Percentiles rank a stretch among this genome's conserved stretches.
Evolutionary conservation across 2,329 filamentous ascomycete genomes (phyloP).

Genomic region (Cytospora mali): DNA sequence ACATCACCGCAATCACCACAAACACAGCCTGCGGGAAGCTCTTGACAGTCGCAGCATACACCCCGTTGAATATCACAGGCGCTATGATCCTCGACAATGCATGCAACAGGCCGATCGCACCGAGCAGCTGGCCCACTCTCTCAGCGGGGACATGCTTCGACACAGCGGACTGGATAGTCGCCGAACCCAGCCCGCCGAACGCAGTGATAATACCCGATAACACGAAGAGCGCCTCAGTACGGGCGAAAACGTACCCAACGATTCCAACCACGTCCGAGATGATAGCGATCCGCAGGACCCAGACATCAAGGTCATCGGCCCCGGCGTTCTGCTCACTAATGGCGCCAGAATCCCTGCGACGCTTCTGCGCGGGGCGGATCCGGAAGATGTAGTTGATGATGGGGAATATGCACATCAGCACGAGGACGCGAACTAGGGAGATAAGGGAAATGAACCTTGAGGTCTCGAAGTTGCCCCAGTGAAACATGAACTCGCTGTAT

Average conservation of each 20-base stretch:
- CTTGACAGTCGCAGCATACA: conserved; percentile 81
- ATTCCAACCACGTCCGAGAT: conserved; percentile 77
- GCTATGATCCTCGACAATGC: conserved; percentile 77
- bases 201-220: conserved; percentile 72
- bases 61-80: conserved; percentile 80
- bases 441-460: conserved; percentile 80
- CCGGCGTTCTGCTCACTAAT: conserved; percentile 61
- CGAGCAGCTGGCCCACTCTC: conserved; percentile 82
- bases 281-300: conserved; percentile 73
- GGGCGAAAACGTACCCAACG: conserved; percentile 71
- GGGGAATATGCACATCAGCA: conserved; percentile 76
- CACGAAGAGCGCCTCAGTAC: conserved; percentile 66
- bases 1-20: conserved; percentile 69
- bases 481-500: conserved; percentile 79
- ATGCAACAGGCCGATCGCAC: conserved; percentile 84
- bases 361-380: conserved; percentile 49
- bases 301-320: conserved; percentile 76
- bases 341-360: conserved; percentile 43
- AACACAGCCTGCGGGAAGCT: conserved; percentile 83
- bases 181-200: conserved; percentile 81
- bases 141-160: conserved; percentile 90
- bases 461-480: conserved; percentile 80
- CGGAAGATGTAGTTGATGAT: conserved; percentile 76
- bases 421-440: conserved; percentile 74
- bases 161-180: conserved; percentile 79